Base-by-base conservation (phyloP, 2,329 filamentous ascomycete genomes). In the Chrysosporium keratinophilum region DNA sequence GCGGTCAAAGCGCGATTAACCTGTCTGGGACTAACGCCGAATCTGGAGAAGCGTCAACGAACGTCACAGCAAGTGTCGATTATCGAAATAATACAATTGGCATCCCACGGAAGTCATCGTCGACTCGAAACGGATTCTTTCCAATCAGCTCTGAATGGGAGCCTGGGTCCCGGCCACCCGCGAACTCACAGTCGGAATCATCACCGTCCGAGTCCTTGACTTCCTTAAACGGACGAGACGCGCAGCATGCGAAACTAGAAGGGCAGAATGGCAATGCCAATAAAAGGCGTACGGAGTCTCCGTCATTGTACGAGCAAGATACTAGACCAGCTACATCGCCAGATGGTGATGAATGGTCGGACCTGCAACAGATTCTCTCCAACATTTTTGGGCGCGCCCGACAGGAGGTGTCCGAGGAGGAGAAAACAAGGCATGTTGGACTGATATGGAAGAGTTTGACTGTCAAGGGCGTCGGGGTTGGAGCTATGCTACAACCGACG, bases 401-500 rank as follows among this genome's bases (percentile, higher is more conserved):
- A 5, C 82, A 84, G 59, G 75, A 78, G 43, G 72, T 79, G n/a
- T 84, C 81, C 0, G 79, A 86, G 57, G 83, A 85, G 57, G 83
- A 85, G 60, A 80, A 85, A 63, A 84, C 82, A 0, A 73, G 83
- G 19, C 84, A 87, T 63, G 74, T 79, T 23, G 85, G 85, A 34
- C 80, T 88, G 11, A 70, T 87, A 4, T 88, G 85, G 72, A 82
- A 82, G 46, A 74, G 83, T 51, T 69, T 88, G 28, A 87, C 81
- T 0, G 84, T 88, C 15, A 84, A 81, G 54, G 85, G 85, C 0
- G 76, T 81, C 53, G 85, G 85, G 0, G 70, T 87, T 0, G 83
- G 83, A 0, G 83, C 84, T 19, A 76, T 76, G 3, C 63, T 81
- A 28, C 78, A 81, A 57, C 76, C 76, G 3, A 81, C 78, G 0